Percentiles rank a stretch among this genome's conserved stretches.
These are phyloP conservation scores for Brasenia schreberi DNA, from an alignment of 164 flowering plant genomes.

Conservation along the genomic window DNA sequence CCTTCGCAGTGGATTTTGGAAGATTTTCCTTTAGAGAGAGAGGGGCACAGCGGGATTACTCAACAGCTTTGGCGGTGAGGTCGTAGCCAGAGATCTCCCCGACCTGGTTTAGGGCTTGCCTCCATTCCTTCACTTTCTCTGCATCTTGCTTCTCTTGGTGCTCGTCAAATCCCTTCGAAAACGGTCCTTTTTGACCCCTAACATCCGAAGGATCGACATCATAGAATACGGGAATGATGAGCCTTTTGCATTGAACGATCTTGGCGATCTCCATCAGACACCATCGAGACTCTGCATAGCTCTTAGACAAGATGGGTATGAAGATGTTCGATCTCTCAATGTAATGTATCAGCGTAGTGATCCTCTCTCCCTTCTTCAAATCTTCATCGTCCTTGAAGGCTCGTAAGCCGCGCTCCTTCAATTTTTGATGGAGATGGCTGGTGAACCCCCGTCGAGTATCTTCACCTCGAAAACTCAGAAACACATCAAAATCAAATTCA, in stretches of 20 bases:
- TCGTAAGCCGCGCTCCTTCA: not conserved
- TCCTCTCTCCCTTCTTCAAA: constrained; percentile 2
- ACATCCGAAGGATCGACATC: not conserved
- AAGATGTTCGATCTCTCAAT: constrained; percentile 1
- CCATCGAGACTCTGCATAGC: too few relatives aligned
- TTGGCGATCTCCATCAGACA: too few relatives aligned
- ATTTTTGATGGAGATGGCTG: not conserved
- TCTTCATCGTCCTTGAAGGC: not conserved
- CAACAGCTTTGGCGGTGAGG: too few relatives aligned
- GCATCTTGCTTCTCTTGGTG: not conserved
- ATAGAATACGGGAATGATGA: not conserved
- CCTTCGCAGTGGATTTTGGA: too few relatives aligned
- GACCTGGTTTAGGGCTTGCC: not conserved
- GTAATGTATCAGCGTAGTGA: not conserved
- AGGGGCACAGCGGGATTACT: too few relatives aligned
- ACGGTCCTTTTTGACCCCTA: not conserved
- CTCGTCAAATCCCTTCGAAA: not conserved
- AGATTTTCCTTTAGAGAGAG: too few relatives aligned
- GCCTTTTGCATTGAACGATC: too few relatives aligned
- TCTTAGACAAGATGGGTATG: not conserved
- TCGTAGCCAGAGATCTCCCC: not conserved
- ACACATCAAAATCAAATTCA: not conserved
- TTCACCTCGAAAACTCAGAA: not conserved
- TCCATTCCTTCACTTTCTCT: not conserved
- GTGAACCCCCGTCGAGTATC: not conserved